phyloP scores from a whole-genome alignment of 2,329 filamentous ascomycete species.

The Eutypa lata region DNA sequence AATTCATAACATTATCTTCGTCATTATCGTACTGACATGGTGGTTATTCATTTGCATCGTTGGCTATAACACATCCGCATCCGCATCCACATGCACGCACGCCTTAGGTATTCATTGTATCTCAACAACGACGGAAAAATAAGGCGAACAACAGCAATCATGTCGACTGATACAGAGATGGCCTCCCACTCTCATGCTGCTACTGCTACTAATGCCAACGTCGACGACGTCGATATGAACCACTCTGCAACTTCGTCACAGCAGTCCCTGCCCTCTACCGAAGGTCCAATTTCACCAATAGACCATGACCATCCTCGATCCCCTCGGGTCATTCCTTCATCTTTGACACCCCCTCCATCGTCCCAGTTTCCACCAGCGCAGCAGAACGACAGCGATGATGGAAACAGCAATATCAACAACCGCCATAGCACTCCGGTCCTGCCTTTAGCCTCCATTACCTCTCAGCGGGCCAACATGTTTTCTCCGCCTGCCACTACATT shows the following conservation, averaged over 20 bases:
- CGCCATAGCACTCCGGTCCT: constrained; percentile 18
- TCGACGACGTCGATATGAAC: not conserved
- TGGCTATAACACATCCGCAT: too few species aligned
- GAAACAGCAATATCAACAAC: not conserved
- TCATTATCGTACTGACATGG: not conserved
- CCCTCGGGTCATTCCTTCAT: constrained; percentile 52
- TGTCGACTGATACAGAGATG: not conserved
- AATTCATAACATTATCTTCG: not conserved
- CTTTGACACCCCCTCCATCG: constrained; percentile 55
- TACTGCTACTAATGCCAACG: constrained; percentile 1
- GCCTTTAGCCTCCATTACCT: constrained; percentile 31
- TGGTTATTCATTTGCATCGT: too few species aligned
- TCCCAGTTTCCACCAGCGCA: constrained; percentile 42
- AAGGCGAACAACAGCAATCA: too few species aligned
- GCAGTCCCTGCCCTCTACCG: constrained; percentile 56
- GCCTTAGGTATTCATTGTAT: too few species aligned
- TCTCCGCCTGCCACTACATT: constrained; percentile 51
- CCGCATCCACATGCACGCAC: too few species aligned
- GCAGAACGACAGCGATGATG: constrained; percentile 2
- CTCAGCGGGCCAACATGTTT: constrained; percentile 47
- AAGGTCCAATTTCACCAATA: constrained; percentile 50
- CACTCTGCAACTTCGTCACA: constrained; percentile 39
- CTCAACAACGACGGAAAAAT: too few species aligned
- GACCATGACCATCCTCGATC: constrained; percentile 45
- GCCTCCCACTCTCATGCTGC: constrained; percentile 3